These are phyloP conservation scores for Trichothecium sympodiale DNA, from an alignment of 2,329 filamentous ascomycete genomes.

Conservation along the genomic window DNA sequence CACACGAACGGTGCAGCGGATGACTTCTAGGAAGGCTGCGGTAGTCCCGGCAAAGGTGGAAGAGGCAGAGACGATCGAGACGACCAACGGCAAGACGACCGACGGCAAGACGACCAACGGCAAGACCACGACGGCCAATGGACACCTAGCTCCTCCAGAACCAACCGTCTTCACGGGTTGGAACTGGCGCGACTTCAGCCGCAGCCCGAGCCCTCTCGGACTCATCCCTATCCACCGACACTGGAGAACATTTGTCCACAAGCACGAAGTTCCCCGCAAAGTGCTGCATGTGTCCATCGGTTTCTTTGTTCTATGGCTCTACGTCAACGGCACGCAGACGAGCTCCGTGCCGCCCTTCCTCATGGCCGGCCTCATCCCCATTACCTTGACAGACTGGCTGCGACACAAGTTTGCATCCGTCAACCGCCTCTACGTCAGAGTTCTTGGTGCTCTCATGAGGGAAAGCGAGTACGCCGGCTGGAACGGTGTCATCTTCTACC, in stretches of 20 bases:
- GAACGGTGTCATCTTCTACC: conserved; percentile 96
- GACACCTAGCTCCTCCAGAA: conserved; percentile 59
- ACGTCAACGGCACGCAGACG: conserved; percentile 67
- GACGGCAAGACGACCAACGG: conserved; percentile 15
- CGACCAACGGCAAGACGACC: background rate
- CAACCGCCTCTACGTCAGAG: conserved; percentile 77
- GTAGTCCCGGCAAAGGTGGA: conserved; percentile 13
- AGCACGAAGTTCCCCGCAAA: conserved; percentile 94
- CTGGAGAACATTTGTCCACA: conserved; percentile 87
- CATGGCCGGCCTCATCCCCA: conserved; percentile 70
- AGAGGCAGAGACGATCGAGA: background rate
- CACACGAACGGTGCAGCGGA: conserved; percentile 36
- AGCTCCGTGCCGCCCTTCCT: conserved; percentile 73
- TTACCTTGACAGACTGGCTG: conserved; percentile 69
- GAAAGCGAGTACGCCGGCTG: conserved; percentile 90
- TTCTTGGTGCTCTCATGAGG: conserved; percentile 85
- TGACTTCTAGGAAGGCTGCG: conserved; percentile 34
- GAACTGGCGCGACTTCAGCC: conserved; percentile 78
- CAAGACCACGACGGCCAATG: conserved; percentile 34
- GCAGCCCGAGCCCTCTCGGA: conserved; percentile 84
- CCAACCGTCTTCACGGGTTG: conserved; percentile 48
- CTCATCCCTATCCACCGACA: conserved; percentile 91
- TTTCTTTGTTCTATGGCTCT: conserved; percentile 82
- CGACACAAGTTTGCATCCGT: conserved; percentile 73
- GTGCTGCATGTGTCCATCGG: conserved; percentile 90